phyloP scores from a whole-genome alignment of 257 asterid genomes.

The Scutellaria barbata region DNA sequence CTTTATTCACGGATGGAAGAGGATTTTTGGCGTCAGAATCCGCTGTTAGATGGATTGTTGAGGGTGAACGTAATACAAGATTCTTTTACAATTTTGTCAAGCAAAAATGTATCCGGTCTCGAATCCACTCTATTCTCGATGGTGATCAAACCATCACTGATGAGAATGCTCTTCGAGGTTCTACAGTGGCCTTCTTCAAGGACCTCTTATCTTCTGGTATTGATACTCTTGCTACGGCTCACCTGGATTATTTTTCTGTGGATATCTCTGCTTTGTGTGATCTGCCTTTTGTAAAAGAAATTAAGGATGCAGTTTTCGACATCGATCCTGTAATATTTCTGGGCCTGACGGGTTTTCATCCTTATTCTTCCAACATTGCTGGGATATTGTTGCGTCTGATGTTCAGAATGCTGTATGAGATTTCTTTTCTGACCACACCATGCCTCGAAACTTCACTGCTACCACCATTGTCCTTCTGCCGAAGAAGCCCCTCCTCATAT shows the following conservation, averaged over 20 bases:
- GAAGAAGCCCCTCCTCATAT: too few species aligned
- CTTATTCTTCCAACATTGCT: background rate
- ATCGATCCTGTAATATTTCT: background rate
- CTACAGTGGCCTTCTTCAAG: too few species aligned
- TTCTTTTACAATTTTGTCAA: background rate
- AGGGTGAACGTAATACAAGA: background rate
- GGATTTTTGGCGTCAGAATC: background rate
- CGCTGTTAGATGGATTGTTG: background rate
- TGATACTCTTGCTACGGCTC: background rate
- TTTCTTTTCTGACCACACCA: background rate
- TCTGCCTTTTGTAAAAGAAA: background rate
- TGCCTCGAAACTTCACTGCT: background rate
- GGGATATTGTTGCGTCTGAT: background rate
- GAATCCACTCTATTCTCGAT: background rate
- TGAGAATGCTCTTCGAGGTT: too few species aligned
- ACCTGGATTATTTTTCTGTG: background rate
- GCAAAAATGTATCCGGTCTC: background rate
- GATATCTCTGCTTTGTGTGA: background rate
- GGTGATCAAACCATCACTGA: too few species aligned
- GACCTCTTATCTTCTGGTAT: background rate
- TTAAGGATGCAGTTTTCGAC: background rate
- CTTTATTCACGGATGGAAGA: too few species aligned
- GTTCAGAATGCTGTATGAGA: background rate
- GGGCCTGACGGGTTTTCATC: background rate
- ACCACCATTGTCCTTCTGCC: background rate